Evolutionary conservation across 176 grass and related monocot genomes (phyloP).

Genomic region (Oryza meridionalis): DNA sequence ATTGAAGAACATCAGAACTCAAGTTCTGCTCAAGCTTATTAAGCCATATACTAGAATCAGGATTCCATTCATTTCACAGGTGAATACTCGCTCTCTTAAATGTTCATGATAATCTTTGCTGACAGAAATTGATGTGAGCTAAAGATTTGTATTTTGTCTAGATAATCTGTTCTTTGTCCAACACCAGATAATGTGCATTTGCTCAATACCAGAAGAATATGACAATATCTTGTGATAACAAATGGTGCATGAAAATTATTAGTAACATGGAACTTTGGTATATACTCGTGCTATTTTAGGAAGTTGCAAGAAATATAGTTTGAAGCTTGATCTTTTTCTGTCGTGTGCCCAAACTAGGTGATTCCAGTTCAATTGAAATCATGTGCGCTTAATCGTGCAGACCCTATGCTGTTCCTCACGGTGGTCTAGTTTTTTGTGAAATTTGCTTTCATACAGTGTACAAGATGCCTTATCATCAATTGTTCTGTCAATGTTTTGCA

Average conservation of each 20-base stretch:
- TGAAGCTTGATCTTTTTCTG: neutral
- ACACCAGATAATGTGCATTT: neutral
- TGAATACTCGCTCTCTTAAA: slow-evolving; percentile 36
- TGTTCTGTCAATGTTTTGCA: slow-evolving; percentile 9
- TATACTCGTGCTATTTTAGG: slow-evolving; percentile 24
- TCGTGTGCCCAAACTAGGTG: neutral
- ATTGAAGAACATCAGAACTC: slow-evolving; percentile 98
- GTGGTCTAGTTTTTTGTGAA: slow-evolving; percentile 2
- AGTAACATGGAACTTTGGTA: neutral
- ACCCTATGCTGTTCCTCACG: neutral
- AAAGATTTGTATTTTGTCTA: neutral
- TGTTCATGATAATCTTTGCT: slow-evolving; percentile 7
- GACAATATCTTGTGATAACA: neutral
- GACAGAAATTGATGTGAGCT: neutral
- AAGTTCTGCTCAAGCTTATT: slow-evolving; percentile 98
- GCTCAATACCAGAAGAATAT: neutral
- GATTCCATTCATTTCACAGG: slow-evolving; percentile 99
- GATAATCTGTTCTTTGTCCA: neutral
- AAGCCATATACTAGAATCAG: slow-evolving; percentile 97
- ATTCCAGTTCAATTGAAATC: neutral
- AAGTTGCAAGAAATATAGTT: neutral
- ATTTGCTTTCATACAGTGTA: neutral
- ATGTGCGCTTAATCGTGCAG: neutral
- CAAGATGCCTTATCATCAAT: neutral
- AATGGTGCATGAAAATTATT: neutral